phyloP scores from a whole-genome alignment of 345 rosid species.

The Salix dunnii region DNA sequence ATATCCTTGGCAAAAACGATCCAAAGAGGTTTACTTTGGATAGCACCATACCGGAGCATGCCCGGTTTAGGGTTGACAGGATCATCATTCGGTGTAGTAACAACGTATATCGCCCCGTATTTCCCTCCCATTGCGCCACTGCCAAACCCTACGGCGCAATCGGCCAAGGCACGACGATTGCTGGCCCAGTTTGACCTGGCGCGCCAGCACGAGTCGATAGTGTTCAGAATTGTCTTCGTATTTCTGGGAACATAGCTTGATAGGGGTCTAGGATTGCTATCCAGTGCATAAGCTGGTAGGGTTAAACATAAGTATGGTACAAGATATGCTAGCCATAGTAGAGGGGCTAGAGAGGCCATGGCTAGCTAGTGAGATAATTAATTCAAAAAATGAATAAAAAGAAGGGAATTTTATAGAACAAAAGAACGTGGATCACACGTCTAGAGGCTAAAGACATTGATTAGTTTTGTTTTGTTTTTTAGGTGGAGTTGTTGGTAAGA shows the following conservation, averaged over 20 bases:
- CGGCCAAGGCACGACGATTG: constrained; percentile 22
- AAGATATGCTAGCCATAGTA: background rate
- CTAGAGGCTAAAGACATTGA: background rate
- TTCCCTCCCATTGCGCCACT: constrained; percentile 22
- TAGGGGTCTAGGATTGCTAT: background rate
- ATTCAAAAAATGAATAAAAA: background rate
- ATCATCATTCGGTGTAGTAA: constrained; percentile 20
- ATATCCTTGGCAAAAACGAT: constrained; percentile 19
- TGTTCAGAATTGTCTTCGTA: background rate
- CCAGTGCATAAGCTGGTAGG: background rate
- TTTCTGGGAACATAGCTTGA: constrained; percentile 11
- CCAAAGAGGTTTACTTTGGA: constrained; percentile 24
- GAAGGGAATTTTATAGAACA: background rate
- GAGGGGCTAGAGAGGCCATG: constrained; percentile 9
- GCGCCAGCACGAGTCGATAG: constrained; percentile 29
- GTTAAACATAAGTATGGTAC: background rate
- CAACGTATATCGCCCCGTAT: constrained; percentile 13
- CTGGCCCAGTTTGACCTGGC: constrained; percentile 6
- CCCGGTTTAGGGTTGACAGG: constrained; percentile 25
- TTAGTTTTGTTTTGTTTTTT: too few relatives aligned
- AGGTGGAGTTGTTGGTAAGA: background rate
- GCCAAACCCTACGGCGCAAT: constrained; percentile 26
- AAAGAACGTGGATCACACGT: constrained; percentile 9
- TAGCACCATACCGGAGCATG: constrained; percentile 22
- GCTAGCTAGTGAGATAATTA: background rate